Base-by-base conservation (phyloP, 2,329 filamentous ascomycete species). In the Colletotrichum sojae region DNA sequence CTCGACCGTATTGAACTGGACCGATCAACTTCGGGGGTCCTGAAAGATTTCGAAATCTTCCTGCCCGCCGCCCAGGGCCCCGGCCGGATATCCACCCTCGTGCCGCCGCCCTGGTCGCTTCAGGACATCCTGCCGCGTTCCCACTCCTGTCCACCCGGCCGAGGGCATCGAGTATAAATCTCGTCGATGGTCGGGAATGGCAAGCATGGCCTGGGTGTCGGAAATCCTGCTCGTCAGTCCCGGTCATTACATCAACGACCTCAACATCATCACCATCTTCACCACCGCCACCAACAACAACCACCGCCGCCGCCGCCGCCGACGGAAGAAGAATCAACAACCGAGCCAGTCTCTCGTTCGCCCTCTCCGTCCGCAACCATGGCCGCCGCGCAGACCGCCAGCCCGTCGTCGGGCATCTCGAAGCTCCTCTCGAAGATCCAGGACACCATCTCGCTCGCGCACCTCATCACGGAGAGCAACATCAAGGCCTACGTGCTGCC, bases 381-480 rank as follows among this genome's bases (percentile, higher is more conserved):
- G 40, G 16, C 40, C 25, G n/a, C 25, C 25, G 52, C 36, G 16
- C 25, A 39, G 18, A 54, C 52, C 27, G 25, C 18, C 5, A 54
- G 27, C n/a, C 52, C 52, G 52, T 36, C 52, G 31, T 54, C 52
- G 27, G 31, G 27, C 52, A 39, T 54, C 31, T 3, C 27, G 52
- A 54, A 36, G 52, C 36, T 54, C 52, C 31, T 54, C 52, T 54
- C 52, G 25, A 54, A 54, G 52, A 18, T 54, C 12, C 31, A 40
- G 27, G 52, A 54, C 27, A 36, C 52, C 52, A 36, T 54, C n/a
- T 54, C 52, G n/a, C 52, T 54, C 0, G 52, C 52, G 0, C 52
- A 54, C n/a, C 52, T 54, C 52, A 54, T 54, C 52, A 54, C 52
- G 16, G 52, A 54, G 27, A 54, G 52, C 52, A 54, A 54, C 31